A percentile compares a stretch with the other conserved stretches of the same genome.
These are phyloP conservation scores for Pythium rishiriense DNA, from an alignment of 352 stramenopile species.

Conservation along the genomic window DNA sequence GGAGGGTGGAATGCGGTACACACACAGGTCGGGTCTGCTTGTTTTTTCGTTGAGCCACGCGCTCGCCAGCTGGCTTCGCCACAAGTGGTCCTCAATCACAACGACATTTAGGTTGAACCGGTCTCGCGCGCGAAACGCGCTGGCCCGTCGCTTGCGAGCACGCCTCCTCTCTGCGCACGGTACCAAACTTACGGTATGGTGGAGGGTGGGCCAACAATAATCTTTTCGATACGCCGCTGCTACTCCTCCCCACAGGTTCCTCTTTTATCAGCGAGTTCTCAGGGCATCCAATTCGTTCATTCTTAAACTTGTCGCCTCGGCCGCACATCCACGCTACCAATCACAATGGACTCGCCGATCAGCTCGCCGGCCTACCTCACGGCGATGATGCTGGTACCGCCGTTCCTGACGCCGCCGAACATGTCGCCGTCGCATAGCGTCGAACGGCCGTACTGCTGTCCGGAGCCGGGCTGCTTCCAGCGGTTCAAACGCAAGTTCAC, in stretches of 20 bases:
- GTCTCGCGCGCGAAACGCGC: background rate
- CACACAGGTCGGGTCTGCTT: too few relatives aligned
- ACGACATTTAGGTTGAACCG: background rate
- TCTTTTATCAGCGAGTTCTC: background rate
- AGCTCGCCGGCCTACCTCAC: background rate
- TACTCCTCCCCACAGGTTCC: too few relatives aligned
- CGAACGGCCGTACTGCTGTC: conserved; percentile 41
- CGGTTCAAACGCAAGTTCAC: conserved; percentile 79
- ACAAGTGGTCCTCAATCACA: background rate
- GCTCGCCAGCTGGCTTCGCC: background rate
- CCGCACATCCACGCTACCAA: background rate
- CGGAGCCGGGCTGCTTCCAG: conserved; percentile 42
- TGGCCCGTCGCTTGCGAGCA: background rate
- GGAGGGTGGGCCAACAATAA: background rate
- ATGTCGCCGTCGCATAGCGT: background rate
- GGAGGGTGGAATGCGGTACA: too few relatives aligned
- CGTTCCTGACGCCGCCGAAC: background rate
- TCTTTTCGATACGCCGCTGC: background rate
- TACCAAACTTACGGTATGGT: background rate
- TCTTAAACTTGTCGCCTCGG: background rate
- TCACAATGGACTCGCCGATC: conserved; percentile 7
- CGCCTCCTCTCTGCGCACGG: too few relatives aligned
- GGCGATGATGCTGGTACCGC: background rate
- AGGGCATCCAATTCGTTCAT: background rate
- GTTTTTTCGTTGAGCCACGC: background rate